A percentile compares a stretch with the other conserved stretches of the same genome.
phyloP scores from a whole-genome alignment of 2,329 filamentous ascomycete species.

The Keithomyces neogunnii region DNA sequence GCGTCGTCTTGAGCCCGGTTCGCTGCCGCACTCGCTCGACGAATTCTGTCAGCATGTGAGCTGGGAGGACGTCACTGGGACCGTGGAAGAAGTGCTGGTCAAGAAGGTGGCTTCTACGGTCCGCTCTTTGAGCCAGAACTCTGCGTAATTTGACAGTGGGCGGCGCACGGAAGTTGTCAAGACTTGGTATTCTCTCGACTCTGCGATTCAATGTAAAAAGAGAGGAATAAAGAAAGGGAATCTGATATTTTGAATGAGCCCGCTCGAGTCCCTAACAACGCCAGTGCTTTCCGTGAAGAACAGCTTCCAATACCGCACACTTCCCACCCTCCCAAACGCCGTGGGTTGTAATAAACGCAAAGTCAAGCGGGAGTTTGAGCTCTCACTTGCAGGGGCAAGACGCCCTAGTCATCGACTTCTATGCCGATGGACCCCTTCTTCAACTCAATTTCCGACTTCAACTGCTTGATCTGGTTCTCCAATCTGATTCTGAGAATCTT shows the following conservation, averaged over 20 bases:
- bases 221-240: too few relatives aligned
- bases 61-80: slow-evolving; percentile 26
- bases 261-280: neutral
- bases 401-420: slow-evolving; percentile 25
- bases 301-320: neutral
- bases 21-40: slow-evolving; percentile 18
- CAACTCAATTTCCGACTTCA: slow-evolving; percentile 35
- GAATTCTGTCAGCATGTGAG: slow-evolving; percentile 23
- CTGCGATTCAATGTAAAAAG: too few relatives aligned
- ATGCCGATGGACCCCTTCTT: slow-evolving; percentile 36
- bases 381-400: neutral
- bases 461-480: slow-evolving; percentile 39
- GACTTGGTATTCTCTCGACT: too few relatives aligned
- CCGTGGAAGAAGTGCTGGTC: slow-evolving; percentile 22
- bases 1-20: slow-evolving; percentile 1
- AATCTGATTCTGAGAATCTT: slow-evolving; percentile 42
- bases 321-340: neutral
- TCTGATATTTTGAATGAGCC: too few relatives aligned
- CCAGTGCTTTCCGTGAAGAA: neutral
- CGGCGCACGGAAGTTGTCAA: neutral
- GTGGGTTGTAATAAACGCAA: neutral
- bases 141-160: neutral
- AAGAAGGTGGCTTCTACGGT: slow-evolving; percentile 13
- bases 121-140: slow-evolving; percentile 11
- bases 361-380: neutral